phyloP scores from a whole-genome alignment of 176 grass and related monocot species.

The Oropetium thomaeum region DNA sequence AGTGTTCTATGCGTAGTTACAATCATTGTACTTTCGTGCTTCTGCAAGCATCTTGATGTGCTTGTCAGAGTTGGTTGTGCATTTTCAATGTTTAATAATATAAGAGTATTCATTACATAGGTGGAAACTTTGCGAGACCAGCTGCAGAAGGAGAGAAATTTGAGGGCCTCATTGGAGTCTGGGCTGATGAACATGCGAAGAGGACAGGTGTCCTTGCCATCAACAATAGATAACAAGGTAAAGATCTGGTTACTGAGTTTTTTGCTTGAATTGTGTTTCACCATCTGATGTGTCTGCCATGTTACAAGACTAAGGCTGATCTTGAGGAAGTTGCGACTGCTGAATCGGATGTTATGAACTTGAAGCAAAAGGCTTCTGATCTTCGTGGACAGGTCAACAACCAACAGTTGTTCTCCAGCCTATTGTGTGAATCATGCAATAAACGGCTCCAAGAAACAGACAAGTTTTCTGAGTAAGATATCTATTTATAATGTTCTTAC shows the following conservation, averaged over 20 bases:
- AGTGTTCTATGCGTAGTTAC: neutral
- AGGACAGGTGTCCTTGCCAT: conserved; percentile 51
- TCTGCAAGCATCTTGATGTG: conserved; percentile 12
- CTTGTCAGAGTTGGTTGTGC: conserved; percentile 9
- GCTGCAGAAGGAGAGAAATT: conserved; percentile 73
- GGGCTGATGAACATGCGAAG: conserved; percentile 70
- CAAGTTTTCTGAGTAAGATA: conserved; percentile 52
- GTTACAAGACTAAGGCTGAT: conserved; percentile 71
- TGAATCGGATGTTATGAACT: conserved; percentile 86
- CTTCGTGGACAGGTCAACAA: conserved; percentile 64
- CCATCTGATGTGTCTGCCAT: conserved; percentile 26
- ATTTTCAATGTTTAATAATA: conserved; percentile 28
- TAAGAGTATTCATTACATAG: conserved; percentile 46
- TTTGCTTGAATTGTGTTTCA: neutral
- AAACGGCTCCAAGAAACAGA: conserved; percentile 43
- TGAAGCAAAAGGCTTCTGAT: conserved; percentile 92
- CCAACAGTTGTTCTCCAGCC: conserved; percentile 53
- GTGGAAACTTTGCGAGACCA: conserved; percentile 78
- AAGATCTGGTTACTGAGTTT: conserved; percentile 24
- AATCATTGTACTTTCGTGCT: conserved; percentile 1
- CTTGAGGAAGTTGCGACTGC: conserved; percentile 74
- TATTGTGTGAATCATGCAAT: conserved; percentile 85
- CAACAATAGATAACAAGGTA: conserved; percentile 78
- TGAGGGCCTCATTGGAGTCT: conserved; percentile 77
- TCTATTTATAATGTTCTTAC: neutral